Conservation (phyloP, 148 eudicot species). For the Beta vulgaris region DNA sequence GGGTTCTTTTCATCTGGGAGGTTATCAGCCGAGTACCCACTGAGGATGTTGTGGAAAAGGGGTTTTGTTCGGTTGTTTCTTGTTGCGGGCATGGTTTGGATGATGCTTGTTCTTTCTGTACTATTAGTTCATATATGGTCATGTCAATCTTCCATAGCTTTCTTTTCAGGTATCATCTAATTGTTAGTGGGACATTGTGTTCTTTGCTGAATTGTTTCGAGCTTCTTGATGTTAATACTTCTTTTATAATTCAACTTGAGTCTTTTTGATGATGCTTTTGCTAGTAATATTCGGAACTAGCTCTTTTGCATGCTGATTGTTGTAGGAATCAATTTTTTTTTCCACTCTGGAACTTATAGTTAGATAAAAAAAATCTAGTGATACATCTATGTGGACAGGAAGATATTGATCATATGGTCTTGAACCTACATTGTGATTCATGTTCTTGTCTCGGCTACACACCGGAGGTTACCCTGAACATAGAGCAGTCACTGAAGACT, state of each 20-base stretch:
- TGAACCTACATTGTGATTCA: background rate
- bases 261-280: slow-evolving; percentile 4
- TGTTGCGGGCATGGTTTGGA: slow-evolving; percentile 87
- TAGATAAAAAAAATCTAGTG: background rate
- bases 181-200: background rate
- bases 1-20: slow-evolving; percentile 44
- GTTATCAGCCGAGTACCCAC: slow-evolving; percentile 45
- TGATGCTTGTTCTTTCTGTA: slow-evolving; percentile 71
- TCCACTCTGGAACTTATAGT: background rate
- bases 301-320: background rate
- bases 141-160: slow-evolving; percentile 84
- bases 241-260: background rate
- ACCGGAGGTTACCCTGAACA: too few relatives aligned
- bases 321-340: background rate
- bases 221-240: background rate
- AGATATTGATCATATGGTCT: background rate
- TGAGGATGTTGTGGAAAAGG: slow-evolving; percentile 75
- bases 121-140: slow-evolving; percentile 83
- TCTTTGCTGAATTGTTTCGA: background rate
- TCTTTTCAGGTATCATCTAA: slow-evolving; percentile 73
- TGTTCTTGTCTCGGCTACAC: background rate
- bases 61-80: slow-evolving; percentile 80
- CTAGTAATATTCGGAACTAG: background rate
- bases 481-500: too few relatives aligned
- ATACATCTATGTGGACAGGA: background rate